Evolutionary conservation across 2,329 filamentous ascomycete species (phyloP), one percentile per base, ranked within the genome.

Genomic region (Clarireedia homoeocarpa): DNA sequence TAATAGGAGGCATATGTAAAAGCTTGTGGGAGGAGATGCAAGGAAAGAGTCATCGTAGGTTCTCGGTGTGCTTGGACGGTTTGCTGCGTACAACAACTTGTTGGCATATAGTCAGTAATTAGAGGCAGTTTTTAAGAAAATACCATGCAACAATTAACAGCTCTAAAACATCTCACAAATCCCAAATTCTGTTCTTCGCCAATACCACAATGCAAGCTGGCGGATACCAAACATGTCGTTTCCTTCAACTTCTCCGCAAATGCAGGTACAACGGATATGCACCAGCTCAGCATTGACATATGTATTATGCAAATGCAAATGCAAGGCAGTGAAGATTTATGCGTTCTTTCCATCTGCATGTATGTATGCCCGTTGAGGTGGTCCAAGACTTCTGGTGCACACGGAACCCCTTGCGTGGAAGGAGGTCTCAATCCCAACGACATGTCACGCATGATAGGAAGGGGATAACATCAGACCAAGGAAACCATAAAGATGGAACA

Each of bases 191-290:
- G 9, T 10, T 34, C 30, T 12, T 34, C 10, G 2, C 12, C 4
- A 4, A 12, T 34, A 4, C 1, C 12, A 12, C 10, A 12, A 14
- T 34, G 30, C 5, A 42, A 42, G 17, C 6, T 20, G 9, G 6
- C 9, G 10, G 6, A n/a, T 42, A 42, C 5, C 9, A n/a, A 42
- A 42, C 5, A 14, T n/a, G 3, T 10, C 17, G 15, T 7, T 42
- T 20, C 39, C 39, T 42, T 7, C 12, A 20, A n/a, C 36, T 6
- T 4, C 34, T 53, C 42, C 51, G 38, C 44, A 26, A 30, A 48
- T 53, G 44, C 51, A 42, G 51, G 44, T 40, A 53, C 44, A 24
- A 48, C 51, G 44, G 51, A 15, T 49, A 53, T 27, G 42, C 42
- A 48, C 42, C 30, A 39, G 20, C 20, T 40, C 20, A 7, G 23